Percentiles rank a stretch among this genome's conserved stretches.
Evolutionary conservation across 1,284 basidiomycete species (phyloP).

Genomic region (Puccinia coronata): DNA sequence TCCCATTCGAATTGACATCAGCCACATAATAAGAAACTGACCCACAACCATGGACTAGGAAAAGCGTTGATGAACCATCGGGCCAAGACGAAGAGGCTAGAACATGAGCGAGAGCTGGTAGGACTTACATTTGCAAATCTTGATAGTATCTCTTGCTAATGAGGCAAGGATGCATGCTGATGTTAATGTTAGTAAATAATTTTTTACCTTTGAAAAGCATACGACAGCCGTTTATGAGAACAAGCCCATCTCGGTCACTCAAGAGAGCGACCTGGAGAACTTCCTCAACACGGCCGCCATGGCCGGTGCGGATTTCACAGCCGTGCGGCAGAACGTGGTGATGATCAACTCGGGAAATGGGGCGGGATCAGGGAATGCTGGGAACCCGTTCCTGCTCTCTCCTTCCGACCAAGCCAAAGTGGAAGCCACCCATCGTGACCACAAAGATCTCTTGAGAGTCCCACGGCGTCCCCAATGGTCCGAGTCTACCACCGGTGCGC

Average conservation of each 20-base stretch:
- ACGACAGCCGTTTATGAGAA: conserved; percentile 71
- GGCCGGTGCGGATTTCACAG: conserved; percentile 95
- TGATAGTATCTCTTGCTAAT: neutral
- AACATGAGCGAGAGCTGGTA: conserved; percentile 40
- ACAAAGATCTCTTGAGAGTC: conserved; percentile 73
- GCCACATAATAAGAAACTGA: conserved; percentile 40
- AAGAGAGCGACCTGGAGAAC: conserved; percentile 92
- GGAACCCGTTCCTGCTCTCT: conserved; percentile 85
- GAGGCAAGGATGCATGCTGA: neutral
- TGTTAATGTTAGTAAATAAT: neutral
- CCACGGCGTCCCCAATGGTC: conserved; percentile 82
- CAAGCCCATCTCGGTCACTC: conserved; percentile 86
- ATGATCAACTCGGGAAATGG: conserved; percentile 69
- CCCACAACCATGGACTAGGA: conserved; percentile 47
- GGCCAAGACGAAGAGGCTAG: conserved; percentile 32
- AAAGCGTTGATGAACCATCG: conserved; percentile 49
- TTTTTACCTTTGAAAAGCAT: conserved; percentile 64
- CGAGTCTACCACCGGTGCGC: conserved; percentile 70
- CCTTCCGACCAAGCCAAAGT: conserved; percentile 79
- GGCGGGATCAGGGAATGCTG: conserved; percentile 38
- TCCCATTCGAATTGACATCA: neutral
- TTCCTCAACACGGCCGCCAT: conserved; percentile 93
- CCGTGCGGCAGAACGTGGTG: conserved; percentile 87
- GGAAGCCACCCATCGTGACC: conserved; percentile 70
- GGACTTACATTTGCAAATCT: neutral